A percentile compares a stretch with the other conserved stretches of the same genome.
Evolutionary conservation across 1,284 basidiomycete genomes (phyloP).

Genomic region (Rhodotorula sp.): DNA sequence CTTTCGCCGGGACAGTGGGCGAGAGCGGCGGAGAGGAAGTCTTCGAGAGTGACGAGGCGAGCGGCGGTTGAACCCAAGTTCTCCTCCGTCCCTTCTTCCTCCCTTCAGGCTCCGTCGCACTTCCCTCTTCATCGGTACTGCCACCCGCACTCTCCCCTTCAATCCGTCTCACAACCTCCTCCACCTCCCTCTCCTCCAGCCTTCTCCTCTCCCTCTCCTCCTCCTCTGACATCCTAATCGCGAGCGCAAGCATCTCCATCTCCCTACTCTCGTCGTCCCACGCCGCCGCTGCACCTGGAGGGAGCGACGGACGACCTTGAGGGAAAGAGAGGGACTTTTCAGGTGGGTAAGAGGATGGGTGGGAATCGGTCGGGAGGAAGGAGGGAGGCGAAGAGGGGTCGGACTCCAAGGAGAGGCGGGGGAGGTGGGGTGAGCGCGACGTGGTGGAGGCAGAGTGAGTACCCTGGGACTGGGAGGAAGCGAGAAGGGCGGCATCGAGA

Average conservation of each 20-base stretch:
- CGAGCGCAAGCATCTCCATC: slow-evolving; percentile 34
- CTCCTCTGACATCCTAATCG: slow-evolving; percentile 34
- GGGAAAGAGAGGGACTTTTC: slow-evolving; percentile 21
- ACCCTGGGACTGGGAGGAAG: background rate
- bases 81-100: background rate
- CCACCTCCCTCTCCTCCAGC: slow-evolving; percentile 2
- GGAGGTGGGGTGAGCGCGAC: too few species aligned
- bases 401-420: background rate
- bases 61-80: slow-evolving; percentile 24
- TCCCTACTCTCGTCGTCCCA: slow-evolving; percentile 28
- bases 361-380: slow-evolving; percentile 9
- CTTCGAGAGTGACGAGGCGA: slow-evolving; percentile 6
- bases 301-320: slow-evolving; percentile 12
- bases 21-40: slow-evolving; percentile 1
- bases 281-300: slow-evolving; percentile 24
- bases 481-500: slow-evolving; percentile 2
- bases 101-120: background rate
- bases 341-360: slow-evolving; percentile 3
- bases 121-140: background rate
- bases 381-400: background rate
- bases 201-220: slow-evolving; percentile 25
- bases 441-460: background rate
- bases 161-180: slow-evolving; percentile 6
- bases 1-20: background rate
- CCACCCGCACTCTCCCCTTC: background rate